Evolutionary conservation across 495 filamentous ascomycete genomes (phyloP), one percentile per base, ranked within the genome.

Genomic region (Peziza echinospora): DNA sequence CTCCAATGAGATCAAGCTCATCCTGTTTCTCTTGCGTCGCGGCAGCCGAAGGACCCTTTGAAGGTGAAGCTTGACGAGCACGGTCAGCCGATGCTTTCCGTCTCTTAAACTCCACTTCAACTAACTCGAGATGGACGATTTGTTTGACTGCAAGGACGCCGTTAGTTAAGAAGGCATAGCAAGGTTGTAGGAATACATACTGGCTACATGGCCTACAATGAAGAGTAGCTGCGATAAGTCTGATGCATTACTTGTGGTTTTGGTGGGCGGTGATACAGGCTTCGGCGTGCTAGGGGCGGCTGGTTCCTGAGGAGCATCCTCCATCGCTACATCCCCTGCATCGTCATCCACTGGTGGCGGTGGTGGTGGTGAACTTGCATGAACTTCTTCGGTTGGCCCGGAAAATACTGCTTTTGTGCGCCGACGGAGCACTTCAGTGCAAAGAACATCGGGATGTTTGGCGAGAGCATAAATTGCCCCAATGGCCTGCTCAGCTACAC

Each of bases 111-210:
- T 99, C 89, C 28, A 86, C 72, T 58, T 99, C 89, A 62, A 84
- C 86, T 2, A 96, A 71, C 52, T 99, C 89, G n/a, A 99, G 70
- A 61, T 99, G 91, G n/a, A 99, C 89, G 49, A 96, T 99, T 55
- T 99, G 89, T 61, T 97, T 97, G 64, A 97, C 49, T 51, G 39
- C 17, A 26, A 3, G 21, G 19, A 1, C 25, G 21, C 5, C 17
- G 39, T 49, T 17, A 24, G 21, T 9, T 1, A 8, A 22, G 24
- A 11, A 6, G 13, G 21, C 13, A 26, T 8, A 0, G 19, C 22
- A 16, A 44, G 16, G 17, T 11, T 21, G 26, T 24, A 24, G 21
- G 24, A 3, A 24, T 26, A 42, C 49, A 19, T 46, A 52, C 47
- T 84, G 24, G 87, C 86, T 48, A 94, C 82, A 57, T 97, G 87